Conservation (phyloP, 1,284 basidiomycete genomes). For the Neonothopanus nambi region DNA sequence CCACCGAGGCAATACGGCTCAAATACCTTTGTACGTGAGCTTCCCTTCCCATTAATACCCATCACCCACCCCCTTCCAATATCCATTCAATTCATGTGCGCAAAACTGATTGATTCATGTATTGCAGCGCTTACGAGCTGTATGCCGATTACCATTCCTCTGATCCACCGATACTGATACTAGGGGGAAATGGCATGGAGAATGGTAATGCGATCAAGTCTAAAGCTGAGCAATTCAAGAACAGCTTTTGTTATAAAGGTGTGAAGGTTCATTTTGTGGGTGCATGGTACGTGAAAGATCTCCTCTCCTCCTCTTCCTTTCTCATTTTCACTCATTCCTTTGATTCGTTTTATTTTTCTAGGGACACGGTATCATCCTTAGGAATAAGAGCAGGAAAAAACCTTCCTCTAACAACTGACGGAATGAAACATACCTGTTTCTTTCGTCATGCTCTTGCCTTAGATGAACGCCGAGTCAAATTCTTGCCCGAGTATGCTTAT, state of each 20-base stretch:
- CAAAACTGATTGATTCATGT: background rate
- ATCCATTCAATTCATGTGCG: too few relatives aligned
- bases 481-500: conserved; percentile 16
- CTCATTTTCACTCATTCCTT: background rate
- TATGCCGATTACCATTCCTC: too few relatives aligned
- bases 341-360: too few relatives aligned
- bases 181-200: conserved; percentile 8
- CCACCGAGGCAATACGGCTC: conserved; percentile 31
- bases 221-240: too few relatives aligned
- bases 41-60: conserved; percentile 33
- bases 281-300: conserved; percentile 31
- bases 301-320: background rate
- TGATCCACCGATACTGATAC: background rate
- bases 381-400: conserved; percentile 17
- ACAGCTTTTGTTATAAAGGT: conserved; percentile 35
- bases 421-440: conserved; percentile 17
- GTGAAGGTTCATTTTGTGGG: conserved; percentile 41
- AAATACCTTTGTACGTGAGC: too few relatives aligned
- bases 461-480: conserved; percentile 23
- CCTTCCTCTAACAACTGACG: conserved; percentile 11
- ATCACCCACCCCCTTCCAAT: too few relatives aligned
- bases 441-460: conserved; percentile 26
- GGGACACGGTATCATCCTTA: conserved; percentile 41
- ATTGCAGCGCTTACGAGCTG: conserved; percentile 38
- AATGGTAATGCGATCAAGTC: conserved; percentile 22